A percentile compares a stretch with the other conserved stretches of the same genome.
Evolutionary conservation across 2,329 filamentous ascomycete genomes (phyloP).

Genomic region (Pseudogymnoascus sp.): DNA sequence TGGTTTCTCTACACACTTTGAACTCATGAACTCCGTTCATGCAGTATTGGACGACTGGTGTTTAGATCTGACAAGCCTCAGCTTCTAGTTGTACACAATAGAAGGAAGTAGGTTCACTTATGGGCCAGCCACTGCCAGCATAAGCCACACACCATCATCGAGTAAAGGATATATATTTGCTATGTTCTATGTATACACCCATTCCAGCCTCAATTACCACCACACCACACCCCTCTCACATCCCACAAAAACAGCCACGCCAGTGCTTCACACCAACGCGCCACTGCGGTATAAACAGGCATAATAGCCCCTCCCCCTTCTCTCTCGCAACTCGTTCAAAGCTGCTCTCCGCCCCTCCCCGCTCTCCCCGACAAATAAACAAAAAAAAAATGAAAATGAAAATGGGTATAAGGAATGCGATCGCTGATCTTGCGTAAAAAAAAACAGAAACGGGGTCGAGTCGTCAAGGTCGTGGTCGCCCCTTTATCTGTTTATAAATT

Average conservation of each 20-base stretch:
- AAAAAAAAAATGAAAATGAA: background rate
- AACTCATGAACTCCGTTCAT: background rate
- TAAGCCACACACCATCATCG: background rate
- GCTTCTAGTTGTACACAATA: background rate
- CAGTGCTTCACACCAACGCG: background rate
- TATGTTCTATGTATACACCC: slow-evolving; percentile 5
- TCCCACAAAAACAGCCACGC: background rate
- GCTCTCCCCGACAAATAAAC: background rate
- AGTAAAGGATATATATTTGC: slow-evolving; percentile 6
- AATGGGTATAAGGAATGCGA: slow-evolving; percentile 8
- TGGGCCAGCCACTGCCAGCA: background rate
- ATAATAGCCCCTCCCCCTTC: background rate
- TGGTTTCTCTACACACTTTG: background rate
- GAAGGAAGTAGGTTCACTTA: background rate
- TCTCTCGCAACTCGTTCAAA: background rate
- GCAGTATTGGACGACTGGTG: too few relatives aligned
- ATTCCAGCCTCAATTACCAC: slow-evolving; percentile 2
- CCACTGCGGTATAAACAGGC: background rate
- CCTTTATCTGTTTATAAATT: slow-evolving; percentile 1
- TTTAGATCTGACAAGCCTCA: too few relatives aligned
- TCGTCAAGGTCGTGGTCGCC: background rate
- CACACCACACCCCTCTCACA: background rate
- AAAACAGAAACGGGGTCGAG: background rate
- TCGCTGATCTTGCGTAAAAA: background rate
- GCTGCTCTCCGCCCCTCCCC: background rate